Evolutionary conservation across 2,329 filamentous ascomycete genomes (phyloP).

Genomic region (Blumeriella jaapii): DNA sequence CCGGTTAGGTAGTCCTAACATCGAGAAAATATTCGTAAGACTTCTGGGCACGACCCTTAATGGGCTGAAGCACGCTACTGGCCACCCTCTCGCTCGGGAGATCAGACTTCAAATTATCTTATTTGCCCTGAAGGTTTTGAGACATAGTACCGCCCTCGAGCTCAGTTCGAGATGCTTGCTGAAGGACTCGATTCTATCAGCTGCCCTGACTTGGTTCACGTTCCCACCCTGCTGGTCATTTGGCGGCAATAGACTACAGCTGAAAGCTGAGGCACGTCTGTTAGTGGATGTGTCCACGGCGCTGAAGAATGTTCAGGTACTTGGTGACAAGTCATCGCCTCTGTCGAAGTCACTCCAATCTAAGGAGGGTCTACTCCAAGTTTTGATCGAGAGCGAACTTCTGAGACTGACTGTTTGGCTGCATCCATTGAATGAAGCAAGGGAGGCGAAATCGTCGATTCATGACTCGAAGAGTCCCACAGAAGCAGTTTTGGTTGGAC

Average conservation of each 20-base stretch:
- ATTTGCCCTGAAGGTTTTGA: constrained; percentile 69
- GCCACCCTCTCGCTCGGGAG: constrained; percentile 82
- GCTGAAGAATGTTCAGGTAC: constrained; percentile 51
- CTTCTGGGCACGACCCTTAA: constrained; percentile 70
- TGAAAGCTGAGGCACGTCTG: constrained; percentile 83
- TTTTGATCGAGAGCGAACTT: constrained; percentile 77
- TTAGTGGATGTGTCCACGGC: constrained; percentile 62
- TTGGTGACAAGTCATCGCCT: constrained; percentile 34
- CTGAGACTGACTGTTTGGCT: constrained; percentile 81
- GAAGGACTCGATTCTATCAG: constrained; percentile 81
- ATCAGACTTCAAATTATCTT: constrained; percentile 82
- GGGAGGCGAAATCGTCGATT: constrained; percentile 31
- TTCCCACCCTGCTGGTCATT: constrained; percentile 83
- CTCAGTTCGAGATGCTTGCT: constrained; percentile 61
- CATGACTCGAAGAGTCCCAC: constrained; percentile 30
- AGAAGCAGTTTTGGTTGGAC: constrained; percentile 32
- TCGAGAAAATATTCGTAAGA: constrained; percentile 70
- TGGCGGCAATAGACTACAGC: constrained; percentile 82
- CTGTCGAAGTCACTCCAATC: constrained; percentile 52
- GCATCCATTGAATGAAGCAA: constrained; percentile 59
- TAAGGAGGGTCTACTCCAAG: constrained; percentile 73
- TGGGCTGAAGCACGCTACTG: constrained; percentile 56
- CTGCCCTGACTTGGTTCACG: constrained; percentile 80
- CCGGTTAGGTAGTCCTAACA: constrained; percentile 71
- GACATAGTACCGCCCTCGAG: constrained; percentile 56